Evolutionary conservation across 1,139 yeast species (phyloP), one percentile per base, ranked within the genome.

Genomic region (Pichia kudriavzevii): DNA sequence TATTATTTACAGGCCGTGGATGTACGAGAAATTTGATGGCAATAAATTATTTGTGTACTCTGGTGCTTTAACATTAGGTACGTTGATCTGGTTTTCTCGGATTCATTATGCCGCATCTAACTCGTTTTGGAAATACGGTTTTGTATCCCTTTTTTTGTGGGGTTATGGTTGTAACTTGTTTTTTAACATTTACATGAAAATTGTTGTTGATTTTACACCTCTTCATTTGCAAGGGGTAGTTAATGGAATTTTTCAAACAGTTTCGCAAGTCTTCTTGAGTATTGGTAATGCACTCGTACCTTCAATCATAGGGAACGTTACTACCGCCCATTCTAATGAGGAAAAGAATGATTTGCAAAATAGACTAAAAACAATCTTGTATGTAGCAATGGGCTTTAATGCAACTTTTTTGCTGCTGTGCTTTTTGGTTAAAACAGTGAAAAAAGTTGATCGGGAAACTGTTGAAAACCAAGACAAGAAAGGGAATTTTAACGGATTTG

Each of bases 181-280:
- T 30, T 50, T 45, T 32, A 43, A 45, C 26, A 41, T 49, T 6
- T 50, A 47, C 24, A 20, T 41, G 13, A 40, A 33, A 24, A 46
- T 51, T 7, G 42, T 57, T n/a, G 41, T 58, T 23, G 45, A 50
- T 3, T 39, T 41, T n/a, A 54, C 62, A 7, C 63, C 64, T 3
- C 28, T 41, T 5, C 56, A 56, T 32, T 41, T 56, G 13, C 61
- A 58, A 27, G 61, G 61, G n/a, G 50, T 47, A 18, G 58, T 60
- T 3, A 46, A 54, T 5, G 63, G 60, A 4, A 44, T 59, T 15
- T 46, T 50, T 26, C 55, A 51, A 33, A 54, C 62, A 1, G 37
- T 45, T 22, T 53, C 54, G 1, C 64, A 60, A 35, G 35, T 55
- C 11, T 54, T 55, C 4, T 36, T 50, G 7, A 43, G 57, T 14